Evolutionary conservation across 2,329 filamentous ascomycete genomes (phyloP).

Genomic region (Macrophomina pseudophaseolina): DNA sequence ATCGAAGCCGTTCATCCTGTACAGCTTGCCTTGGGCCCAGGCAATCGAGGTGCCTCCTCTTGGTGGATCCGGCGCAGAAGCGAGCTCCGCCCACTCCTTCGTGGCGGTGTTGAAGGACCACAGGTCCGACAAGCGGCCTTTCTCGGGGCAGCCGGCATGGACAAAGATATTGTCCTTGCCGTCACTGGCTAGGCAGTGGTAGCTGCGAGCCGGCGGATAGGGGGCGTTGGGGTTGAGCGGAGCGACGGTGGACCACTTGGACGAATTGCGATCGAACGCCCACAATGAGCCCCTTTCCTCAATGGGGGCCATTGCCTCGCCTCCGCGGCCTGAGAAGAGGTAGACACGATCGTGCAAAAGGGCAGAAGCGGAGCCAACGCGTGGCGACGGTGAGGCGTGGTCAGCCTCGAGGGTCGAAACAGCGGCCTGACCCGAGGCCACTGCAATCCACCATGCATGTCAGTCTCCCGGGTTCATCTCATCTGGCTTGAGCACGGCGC

Average conservation of each 20-base stretch:
- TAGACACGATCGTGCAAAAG: constrained; percentile 74
- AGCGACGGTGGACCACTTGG: constrained; percentile 68
- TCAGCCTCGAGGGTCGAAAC: constrained; percentile 26
- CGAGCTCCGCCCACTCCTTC: constrained; percentile 69
- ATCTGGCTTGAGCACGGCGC: neutral
- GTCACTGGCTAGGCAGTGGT: constrained; percentile 69
- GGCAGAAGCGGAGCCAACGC: constrained; percentile 75
- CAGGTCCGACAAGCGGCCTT: constrained; percentile 69
- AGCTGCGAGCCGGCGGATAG: constrained; percentile 70
- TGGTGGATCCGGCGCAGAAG: constrained; percentile 68
- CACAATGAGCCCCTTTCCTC: constrained; percentile 77
- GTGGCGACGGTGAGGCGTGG: constrained; percentile 61
- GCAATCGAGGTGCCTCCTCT: constrained; percentile 73
- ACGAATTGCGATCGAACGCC: constrained; percentile 71
- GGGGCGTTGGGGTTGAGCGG: constrained; percentile 57
- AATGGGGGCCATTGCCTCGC: constrained; percentile 70
- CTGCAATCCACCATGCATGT: constrained; percentile 27
- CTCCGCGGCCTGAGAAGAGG: constrained; percentile 79
- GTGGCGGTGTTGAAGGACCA: constrained; percentile 77
- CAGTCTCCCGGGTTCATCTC: neutral
- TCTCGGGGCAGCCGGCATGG: constrained; percentile 74
- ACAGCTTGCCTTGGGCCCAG: constrained; percentile 67
- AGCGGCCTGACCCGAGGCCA: neutral
- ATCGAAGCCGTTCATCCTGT: constrained; percentile 81
- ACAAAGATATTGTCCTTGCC: constrained; percentile 74